Evolutionary conservation across 208 protist species (phyloP), one percentile per base, ranked within the genome.

Genomic region (Wallacemonas sp.): DNA sequence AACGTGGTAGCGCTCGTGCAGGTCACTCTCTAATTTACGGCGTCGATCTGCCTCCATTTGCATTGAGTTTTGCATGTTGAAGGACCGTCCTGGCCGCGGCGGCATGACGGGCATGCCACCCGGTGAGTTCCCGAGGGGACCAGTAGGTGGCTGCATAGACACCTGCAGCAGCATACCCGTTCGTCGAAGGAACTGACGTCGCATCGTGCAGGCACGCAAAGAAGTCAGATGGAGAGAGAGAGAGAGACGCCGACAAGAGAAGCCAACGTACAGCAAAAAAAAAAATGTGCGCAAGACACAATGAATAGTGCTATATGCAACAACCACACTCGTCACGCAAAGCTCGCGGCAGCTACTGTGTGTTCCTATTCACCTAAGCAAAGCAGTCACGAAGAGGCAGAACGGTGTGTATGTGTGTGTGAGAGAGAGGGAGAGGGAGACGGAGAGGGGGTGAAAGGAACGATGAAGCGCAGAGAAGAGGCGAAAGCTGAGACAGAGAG

Each of bases 21-120:
- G 84, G 33, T 73, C 74, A 62, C 89, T 76, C 38, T 87, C 83
- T 21, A 96, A 70, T 70, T 92, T 82, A 38, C 80, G 78, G 12
- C 82, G 77, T 33, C 86, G 78, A 51, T 87, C 79, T 21, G 80
- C 79, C 72, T 96, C 90, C 75, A 91, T 87, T 62, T 91, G 66
- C 58, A 93, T 77, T 0, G 90, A 72, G 47, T 96, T 77, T 47
- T 90, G 82, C 58, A 91, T 83, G 66, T 80, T 90, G 28, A 96
- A 58, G 9, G 77, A 71, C 26, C 63, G 60, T 6, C 78, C 75
- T 2, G 70, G 70, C 9, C 47, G 59, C 6, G 47, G 51, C 1
- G 82, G 75, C 64, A 82, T 61, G 41, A 44, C 24, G 17, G 77
- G 36, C 41, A 73, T 67, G 26, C 38, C 51, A 5, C 11, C 46